Evolutionary conservation across 352 stramenopile genomes (phyloP), one percentile per base, ranked within the genome.

Genomic region (Aphanomyces astaci): DNA sequence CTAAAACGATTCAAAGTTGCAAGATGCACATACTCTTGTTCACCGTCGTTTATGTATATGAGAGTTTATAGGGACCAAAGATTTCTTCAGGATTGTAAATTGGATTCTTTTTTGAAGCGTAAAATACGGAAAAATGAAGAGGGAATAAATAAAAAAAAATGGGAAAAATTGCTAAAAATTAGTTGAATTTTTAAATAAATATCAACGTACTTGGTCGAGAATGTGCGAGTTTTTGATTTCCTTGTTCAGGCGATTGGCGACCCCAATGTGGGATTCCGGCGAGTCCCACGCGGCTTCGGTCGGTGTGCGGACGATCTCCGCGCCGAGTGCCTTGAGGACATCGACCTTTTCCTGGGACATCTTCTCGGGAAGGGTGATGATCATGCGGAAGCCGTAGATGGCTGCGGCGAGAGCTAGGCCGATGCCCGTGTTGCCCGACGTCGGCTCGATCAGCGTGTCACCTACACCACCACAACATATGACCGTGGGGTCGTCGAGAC

Each of bases 261-360:
- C 96, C 32, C 81, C 88, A 74, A 99, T 98, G 72, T 98, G 91
- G 40, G 80, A 94, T 72, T 98, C 94, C 4, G 95, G 95, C 19
- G 94, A 97, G 81, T 98, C 94, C 75, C 84, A 98, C 4, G 96
- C 92, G 0, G 94, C 94, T 76, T 98, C 94, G 0, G 93, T 98
- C 5, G 95, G 96, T 31, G 95, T 98, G 64, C 94, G 86, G 71
- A 98, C 96, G 71, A 98, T 98, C 76, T 98, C 90, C 5, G 93
- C 94, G 19, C 95, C 95, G 22, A 98, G 80, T 13, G 95, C 95
- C 76, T 98, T 98, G 27, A 99, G 80, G 30, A 99, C 83, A 69
- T 98, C 89, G 25, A 98, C 91, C 71, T 98, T 97, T 78, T 99
- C 95, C 64, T 98, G 88, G 32, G 87, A 97, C 96, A 99, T 99